phyloP scores from a whole-genome alignment of 129 eudicot species.

The Scalesia atractyloides region DNA sequence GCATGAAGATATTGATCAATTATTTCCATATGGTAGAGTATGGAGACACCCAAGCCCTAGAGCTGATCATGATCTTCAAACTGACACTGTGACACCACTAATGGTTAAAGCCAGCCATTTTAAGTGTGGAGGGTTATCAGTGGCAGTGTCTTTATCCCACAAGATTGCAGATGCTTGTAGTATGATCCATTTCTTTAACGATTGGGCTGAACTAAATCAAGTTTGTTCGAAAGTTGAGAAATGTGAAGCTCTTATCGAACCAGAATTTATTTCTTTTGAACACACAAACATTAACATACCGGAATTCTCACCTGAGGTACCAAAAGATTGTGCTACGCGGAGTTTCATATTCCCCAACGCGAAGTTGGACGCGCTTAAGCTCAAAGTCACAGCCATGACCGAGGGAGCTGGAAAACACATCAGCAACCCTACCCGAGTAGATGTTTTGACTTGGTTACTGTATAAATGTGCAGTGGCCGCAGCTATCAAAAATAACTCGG shows the following conservation, averaged over 20 bases:
- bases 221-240: neutral
- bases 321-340: constrained; percentile 5
- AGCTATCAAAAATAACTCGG: neutral
- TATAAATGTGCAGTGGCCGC: constrained; percentile 10
- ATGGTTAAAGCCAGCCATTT: neutral
- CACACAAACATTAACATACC: neutral
- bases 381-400: neutral
- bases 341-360: neutral
- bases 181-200: neutral
- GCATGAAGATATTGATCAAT: neutral
- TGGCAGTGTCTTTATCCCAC: constrained; percentile 9
- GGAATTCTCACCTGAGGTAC: neutral
- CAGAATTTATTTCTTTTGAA: neutral
- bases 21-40: neutral
- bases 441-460: constrained; percentile 9
- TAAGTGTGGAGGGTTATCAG: neutral
- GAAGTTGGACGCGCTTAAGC: neutral
- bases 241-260: neutral
- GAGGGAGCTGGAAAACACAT: neutral
- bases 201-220: neutral
- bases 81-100: neutral
- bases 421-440: neutral
- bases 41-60: neutral
- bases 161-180: constrained; percentile 10
- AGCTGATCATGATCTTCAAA: neutral